These are phyloP conservation scores for Halophytophthora polymorphica DNA, from an alignment of 352 stramenopile species.

Conservation along the genomic window DNA sequence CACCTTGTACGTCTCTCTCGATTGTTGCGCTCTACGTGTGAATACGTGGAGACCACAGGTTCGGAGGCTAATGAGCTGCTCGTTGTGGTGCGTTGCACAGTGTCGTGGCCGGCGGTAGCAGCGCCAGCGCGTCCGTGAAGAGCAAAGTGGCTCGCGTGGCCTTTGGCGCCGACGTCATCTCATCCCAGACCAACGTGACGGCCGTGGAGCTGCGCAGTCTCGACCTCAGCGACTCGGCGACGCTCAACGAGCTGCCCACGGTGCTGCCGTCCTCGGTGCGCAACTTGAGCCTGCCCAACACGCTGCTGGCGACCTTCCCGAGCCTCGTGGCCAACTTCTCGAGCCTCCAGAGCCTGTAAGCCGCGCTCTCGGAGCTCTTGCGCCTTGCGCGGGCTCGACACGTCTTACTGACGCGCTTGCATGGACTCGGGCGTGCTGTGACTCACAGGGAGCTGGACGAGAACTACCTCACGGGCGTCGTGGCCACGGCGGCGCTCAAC, in stretches of 20 bases:
- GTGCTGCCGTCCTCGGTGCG: slow-evolving; percentile 19
- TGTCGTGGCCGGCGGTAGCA: slow-evolving; percentile 22
- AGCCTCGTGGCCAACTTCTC: slow-evolving; percentile 34
- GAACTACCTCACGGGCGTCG: slow-evolving; percentile 33
- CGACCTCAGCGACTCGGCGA: slow-evolving; percentile 17
- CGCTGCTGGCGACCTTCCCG: slow-evolving; percentile 26
- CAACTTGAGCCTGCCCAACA: slow-evolving; percentile 31
- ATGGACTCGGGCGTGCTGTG: too few relatives aligned
- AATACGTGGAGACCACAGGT: too few relatives aligned
- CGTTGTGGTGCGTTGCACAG: slow-evolving; percentile 6
- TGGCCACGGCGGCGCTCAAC: slow-evolving; percentile 27
- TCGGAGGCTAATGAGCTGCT: not conserved
- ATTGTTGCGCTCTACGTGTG: too few relatives aligned
- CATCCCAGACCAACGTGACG: slow-evolving; percentile 22
- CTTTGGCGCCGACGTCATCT: slow-evolving; percentile 25
- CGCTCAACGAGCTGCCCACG: slow-evolving; percentile 22
- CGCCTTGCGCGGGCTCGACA: too few relatives aligned
- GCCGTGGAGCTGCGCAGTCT: slow-evolving; percentile 30
- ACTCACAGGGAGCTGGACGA: slow-evolving; percentile 25
- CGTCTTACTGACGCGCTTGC: too few relatives aligned
- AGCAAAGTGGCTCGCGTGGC: slow-evolving; percentile 33
- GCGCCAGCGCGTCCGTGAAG: slow-evolving; percentile 21
- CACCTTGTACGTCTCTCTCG: slow-evolving; percentile 20
- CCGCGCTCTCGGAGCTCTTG: slow-evolving; percentile 1
- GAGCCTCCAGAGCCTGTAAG: slow-evolving; percentile 27